Conservation (phyloP, 257 asterid species). For the Gynochthodes officinalis region DNA sequence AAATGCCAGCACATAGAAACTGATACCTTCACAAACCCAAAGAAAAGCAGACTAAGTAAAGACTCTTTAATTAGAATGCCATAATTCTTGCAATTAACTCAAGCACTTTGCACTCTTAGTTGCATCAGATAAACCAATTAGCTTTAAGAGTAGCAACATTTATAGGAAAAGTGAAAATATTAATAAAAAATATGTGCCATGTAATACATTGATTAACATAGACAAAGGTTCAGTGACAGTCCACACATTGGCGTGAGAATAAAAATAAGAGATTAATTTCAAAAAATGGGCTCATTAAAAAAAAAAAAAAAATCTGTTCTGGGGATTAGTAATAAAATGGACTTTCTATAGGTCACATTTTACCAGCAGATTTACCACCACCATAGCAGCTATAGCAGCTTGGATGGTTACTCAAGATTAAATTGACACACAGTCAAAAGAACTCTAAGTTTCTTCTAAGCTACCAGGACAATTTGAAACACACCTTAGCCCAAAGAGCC, state of each 20-base stretch:
- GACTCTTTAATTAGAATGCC: neutral
- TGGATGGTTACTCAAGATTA: neutral
- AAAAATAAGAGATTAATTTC: neutral
- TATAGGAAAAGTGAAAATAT: neutral
- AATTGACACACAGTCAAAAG: neutral
- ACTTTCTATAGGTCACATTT: neutral
- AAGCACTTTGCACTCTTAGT: neutral
- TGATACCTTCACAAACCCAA: neutral
- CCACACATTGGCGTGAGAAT: neutral
- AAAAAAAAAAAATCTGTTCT: neutral
- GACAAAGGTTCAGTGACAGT: neutral
- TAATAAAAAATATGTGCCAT: neutral
- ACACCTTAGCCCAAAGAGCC: slow-evolving; percentile 99
- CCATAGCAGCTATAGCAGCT: neutral
- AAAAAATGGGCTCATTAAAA: too few relatives aligned
- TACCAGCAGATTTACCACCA: neutral
- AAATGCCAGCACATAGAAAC: neutral
- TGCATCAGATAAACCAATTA: neutral
- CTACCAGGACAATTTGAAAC: slow-evolving; percentile 14
- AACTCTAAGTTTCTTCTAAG: neutral
- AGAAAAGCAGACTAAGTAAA: neutral
- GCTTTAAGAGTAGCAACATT: neutral
- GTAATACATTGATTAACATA: neutral
- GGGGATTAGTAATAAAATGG: neutral
- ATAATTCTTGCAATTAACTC: neutral